Evolutionary conservation across 2,329 filamentous ascomycete genomes (phyloP), one percentile per base, ranked within the genome.

Genomic region (Coniella lustricola): DNA sequence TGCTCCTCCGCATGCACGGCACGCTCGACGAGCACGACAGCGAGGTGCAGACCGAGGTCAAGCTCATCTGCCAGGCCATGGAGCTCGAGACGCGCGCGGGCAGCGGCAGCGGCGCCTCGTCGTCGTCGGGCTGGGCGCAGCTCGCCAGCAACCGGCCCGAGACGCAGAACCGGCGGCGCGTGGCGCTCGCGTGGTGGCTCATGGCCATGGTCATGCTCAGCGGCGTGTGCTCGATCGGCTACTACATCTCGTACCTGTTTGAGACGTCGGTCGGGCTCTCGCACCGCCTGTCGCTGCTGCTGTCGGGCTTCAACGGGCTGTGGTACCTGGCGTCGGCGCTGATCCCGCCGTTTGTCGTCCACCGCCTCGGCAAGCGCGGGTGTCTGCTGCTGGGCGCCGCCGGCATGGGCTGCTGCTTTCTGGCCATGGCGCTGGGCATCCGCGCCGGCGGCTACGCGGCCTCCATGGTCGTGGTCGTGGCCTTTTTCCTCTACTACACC

Each of bases 241-340:
- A 85, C 79, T 49, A 49, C 33, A 49, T 49, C 21, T 35, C 29
- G 13, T 49, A 49, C 21, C 39, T 49, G 14, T 43, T 49, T 16
- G 46, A 49, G 22, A 44, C 32, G n/a, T 49, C 46, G 7, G 46
- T 49, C 3, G 46, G 46, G 12, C 38, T 49, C 18, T 43, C 39
- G 14, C 39, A 43, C 32, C 25, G 38, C 34, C 39, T 43, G 16
- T 49, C 46, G 20, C 39, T 49, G 13, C 46, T 49, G 10, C 33
- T 49, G 7, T 43, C 39, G 9, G 46, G 46, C 33, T 49, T 49
- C 39, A 49, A 49, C 46, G 46, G 46, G 12, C 46, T 49, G 20
- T 43, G 40, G 40, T 49, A 49, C 25, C 34, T 49, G 20, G 46
- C 34, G n/a, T 43, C 46, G 18, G 32, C 46, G 2, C 32, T 37